Conservation (phyloP, 2,329 filamentous ascomycete species). For the Zalaria obscura region DNA sequence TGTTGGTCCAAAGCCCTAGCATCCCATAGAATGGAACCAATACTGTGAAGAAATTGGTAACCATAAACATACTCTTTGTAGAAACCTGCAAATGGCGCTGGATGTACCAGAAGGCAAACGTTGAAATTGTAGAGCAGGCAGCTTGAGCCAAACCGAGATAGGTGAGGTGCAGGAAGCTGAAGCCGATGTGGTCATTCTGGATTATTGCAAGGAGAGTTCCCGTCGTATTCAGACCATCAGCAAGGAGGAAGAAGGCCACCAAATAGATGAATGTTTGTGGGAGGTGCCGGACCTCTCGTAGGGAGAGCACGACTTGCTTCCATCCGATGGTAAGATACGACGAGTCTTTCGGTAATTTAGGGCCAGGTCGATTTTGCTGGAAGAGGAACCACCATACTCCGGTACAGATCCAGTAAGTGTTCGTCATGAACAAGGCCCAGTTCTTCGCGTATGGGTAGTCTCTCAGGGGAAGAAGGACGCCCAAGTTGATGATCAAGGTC, state of each 20-base stretch:
- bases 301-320: constrained; percentile 45
- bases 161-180: constrained; percentile 49
- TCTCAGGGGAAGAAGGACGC: constrained; percentile 2
- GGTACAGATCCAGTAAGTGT: constrained; percentile 23
- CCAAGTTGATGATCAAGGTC: constrained; percentile 4
- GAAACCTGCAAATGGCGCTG: constrained; percentile 2
- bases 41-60: constrained; percentile 4
- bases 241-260: constrained; percentile 53
- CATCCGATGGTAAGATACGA: constrained; percentile 39
- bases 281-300: constrained; percentile 46
- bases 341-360: constrained; percentile 1
- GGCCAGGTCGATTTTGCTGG: constrained; percentile 2
- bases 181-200: constrained; percentile 50
- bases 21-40: constrained; percentile 3
- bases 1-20: background rate
- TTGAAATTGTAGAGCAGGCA: constrained; percentile 2
- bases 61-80: constrained; percentile 3
- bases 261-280: constrained; percentile 54
- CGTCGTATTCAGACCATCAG: constrained; percentile 54
- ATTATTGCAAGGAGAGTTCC: constrained; percentile 53
- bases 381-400: constrained; percentile 51
- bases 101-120: constrained; percentile 1
- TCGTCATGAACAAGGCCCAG: constrained; percentile 5
- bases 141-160: constrained; percentile 31
- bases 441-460: constrained; percentile 2